Conservation (phyloP, 1,139 yeast genomes). For the Maudiozyma humilis region DNA sequence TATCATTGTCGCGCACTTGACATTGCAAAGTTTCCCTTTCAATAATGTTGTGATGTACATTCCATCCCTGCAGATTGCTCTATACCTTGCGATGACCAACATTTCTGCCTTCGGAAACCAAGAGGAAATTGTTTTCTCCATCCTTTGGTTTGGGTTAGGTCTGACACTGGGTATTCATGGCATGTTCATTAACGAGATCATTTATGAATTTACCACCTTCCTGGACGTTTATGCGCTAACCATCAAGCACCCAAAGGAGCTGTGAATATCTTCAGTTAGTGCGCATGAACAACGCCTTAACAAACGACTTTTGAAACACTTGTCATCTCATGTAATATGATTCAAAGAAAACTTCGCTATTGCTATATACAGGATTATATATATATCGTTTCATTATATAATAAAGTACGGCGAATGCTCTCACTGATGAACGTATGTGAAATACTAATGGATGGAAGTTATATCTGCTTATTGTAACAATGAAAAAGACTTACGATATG, state of each 20-base stretch:
- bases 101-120: constrained; percentile 37
- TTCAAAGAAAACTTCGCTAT: constrained; percentile 4
- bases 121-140: constrained; percentile 37
- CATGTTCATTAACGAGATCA: constrained; percentile 72
- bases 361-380: constrained; percentile 9
- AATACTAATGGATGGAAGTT: background rate
- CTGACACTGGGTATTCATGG: constrained; percentile 67
- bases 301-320: too few species aligned
- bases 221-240: constrained; percentile 80
- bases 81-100: constrained; percentile 36
- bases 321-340: background rate
- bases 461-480: background rate
- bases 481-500: background rate
- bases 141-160: constrained; percentile 72
- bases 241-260: constrained; percentile 57
- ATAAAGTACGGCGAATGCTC: constrained; percentile 1
- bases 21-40: constrained; percentile 68
- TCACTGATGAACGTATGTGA: background rate
- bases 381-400: constrained; percentile 6
- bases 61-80: constrained; percentile 50
- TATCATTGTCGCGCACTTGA: constrained; percentile 80
- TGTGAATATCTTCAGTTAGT: background rate
- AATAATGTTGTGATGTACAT: constrained; percentile 60
- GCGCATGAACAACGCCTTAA: too few species aligned
- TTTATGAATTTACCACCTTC: constrained; percentile 71